Base-by-base conservation (phyloP, 352 stramenopile species). In the Globisporangium cylindrosporum region DNA sequence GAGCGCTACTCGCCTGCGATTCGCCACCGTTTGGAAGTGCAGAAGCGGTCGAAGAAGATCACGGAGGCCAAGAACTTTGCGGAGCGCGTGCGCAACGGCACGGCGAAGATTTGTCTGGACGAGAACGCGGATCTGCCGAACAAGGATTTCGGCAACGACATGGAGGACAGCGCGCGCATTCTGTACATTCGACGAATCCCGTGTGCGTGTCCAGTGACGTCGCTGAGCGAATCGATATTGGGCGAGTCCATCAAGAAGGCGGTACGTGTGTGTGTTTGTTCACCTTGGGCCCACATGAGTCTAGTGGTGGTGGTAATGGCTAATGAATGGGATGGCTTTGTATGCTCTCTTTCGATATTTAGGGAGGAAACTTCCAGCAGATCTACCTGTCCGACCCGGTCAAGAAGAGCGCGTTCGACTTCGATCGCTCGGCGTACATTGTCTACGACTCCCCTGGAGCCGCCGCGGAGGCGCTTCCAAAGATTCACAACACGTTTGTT, bases 401-500 rank as follows among this genome's bases (percentile, higher is more conserved):
- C 29, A 95, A 95, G 76, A 95, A 95, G 84, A 92, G 80, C 62
- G 79, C 86, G 27, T 90, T 91, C 63, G 88, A 95, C 64, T 95
- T 94, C 67, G 88, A 95, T 57, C 84, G 88, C 49, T 92, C 86
- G 0, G 88, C 82, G 43, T 95, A 94, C 78, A 91, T 95, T 62
- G 81, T 95, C 56, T 95, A 93, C 75, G 84, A 93, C 38, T 90
- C 71, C 38, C 64, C 86, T 8, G 81, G 80, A n/a, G 78, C 82
- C 14, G 86, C 88, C 1, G 78, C 75, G 9, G 88, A 93, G 22
- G 88, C 88, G 46, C 80, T 95, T 36, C 77, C 86, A 7, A 93
- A 93, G 80, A 89, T 95, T 59, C 86, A 95, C 72, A 94, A 93
- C 69, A 89, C 86, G 57, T 93, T 95, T 56, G 83, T 95, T 27